Evolutionary conservation across 306 rosid genomes (phyloP).

Genomic region (Dalbergia oliveri): DNA sequence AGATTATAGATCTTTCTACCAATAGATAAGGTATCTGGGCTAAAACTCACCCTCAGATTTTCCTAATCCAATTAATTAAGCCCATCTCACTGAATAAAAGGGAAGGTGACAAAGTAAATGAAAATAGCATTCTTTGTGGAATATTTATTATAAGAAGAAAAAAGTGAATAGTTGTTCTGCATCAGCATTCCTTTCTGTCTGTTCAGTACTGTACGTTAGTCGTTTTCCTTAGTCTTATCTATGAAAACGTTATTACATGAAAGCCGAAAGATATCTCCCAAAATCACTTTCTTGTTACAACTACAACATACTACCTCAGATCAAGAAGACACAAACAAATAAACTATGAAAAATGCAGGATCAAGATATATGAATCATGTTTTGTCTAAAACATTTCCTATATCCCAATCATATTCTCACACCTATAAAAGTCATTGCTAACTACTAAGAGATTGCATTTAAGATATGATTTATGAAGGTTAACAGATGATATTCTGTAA

Average conservation of each 20-base stretch:
- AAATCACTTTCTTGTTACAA: constrained; percentile 8
- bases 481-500: background rate
- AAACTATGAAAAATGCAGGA: constrained; percentile 14
- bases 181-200: background rate
- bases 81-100: background rate
- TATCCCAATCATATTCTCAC: constrained; percentile 4
- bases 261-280: constrained; percentile 4
- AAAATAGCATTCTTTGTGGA: constrained; percentile 10
- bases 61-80: constrained; percentile 34
- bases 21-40: constrained; percentile 18
- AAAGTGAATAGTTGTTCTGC: background rate
- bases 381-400: constrained; percentile 5
- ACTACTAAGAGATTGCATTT: background rate
- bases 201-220: background rate
- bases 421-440: background rate
- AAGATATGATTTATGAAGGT: background rate
- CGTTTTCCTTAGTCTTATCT: constrained; percentile 29
- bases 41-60: constrained; percentile 10
- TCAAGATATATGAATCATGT: background rate
- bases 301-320: constrained; percentile 6
- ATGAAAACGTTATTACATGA: background rate
- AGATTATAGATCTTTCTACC: constrained; percentile 29
- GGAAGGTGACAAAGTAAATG: constrained; percentile 18
- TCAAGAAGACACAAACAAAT: background rate
- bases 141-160: background rate